Evolutionary conservation across 208 protist species (phyloP).

Genomic region (Hexamita inflata): DNA sequence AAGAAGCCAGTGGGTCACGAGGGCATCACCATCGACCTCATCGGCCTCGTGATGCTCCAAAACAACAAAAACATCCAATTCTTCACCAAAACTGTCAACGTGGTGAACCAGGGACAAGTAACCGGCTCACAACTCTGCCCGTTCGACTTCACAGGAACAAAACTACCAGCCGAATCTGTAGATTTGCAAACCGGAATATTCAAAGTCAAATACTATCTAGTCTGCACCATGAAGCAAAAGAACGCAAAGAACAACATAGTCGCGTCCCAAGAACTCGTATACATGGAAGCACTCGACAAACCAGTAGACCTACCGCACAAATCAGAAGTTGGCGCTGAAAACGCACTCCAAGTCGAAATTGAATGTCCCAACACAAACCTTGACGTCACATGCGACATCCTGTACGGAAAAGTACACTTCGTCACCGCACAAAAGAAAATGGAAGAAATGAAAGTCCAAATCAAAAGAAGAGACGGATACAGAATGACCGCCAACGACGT

Average conservation of each 20-base stretch:
- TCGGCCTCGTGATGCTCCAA: no score
- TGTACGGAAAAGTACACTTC: background rate
- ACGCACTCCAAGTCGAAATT: background rate
- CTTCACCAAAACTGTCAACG: background rate
- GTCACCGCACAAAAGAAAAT: background rate
- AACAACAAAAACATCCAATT: no score
- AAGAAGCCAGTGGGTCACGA: no score
- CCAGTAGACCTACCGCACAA: background rate
- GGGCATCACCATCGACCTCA: no score
- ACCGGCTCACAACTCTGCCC: background rate
- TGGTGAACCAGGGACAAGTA: background rate
- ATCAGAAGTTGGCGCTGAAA: background rate
- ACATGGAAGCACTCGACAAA: no score
- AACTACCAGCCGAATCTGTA: background rate
- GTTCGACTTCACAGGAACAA: conserved; percentile 9
- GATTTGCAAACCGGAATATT: background rate
- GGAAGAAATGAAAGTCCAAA: background rate
- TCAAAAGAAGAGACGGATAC: background rate
- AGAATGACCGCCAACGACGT: background rate
- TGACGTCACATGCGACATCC: conserved; percentile 11
- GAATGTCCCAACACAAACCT: conserved; percentile 1
- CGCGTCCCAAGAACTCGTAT: background rate
- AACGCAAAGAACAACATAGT: background rate
- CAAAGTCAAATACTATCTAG: conserved; percentile 8
- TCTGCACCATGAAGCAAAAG: conserved; percentile 8